phyloP scores from a whole-genome alignment of 306 rosid genomes.

The Cyamopsis tetragonoloba region DNA sequence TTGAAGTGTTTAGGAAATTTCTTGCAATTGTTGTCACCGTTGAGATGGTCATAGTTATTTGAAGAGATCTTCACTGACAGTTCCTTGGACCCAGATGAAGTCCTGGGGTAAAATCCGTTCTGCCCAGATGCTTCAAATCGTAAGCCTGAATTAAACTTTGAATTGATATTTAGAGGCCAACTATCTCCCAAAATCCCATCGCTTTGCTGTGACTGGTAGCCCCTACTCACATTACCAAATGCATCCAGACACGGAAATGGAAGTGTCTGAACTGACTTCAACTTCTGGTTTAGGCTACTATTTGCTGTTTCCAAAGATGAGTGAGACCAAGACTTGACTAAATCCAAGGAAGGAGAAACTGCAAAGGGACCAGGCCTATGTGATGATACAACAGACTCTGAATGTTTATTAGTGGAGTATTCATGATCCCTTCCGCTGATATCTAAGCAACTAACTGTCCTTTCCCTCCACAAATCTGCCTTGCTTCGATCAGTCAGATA shows the following conservation, averaged over 20 bases:
- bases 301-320: slow-evolving; percentile 60
- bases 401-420: slow-evolving; percentile 38
- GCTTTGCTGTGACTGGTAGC: slow-evolving; percentile 57
- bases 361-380: slow-evolving; percentile 44
- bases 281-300: slow-evolving; percentile 52
- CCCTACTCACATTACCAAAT: slow-evolving; percentile 43
- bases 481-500: slow-evolving; percentile 42
- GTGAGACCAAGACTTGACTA: slow-evolving; percentile 55
- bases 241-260: slow-evolving; percentile 46
- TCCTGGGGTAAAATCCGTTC: slow-evolving; percentile 59
- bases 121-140: slow-evolving; percentile 42
- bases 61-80: slow-evolving; percentile 39
- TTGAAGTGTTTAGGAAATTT: slow-evolving; percentile 39
- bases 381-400: slow-evolving; percentile 40
- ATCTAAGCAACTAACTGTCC: slow-evolving; percentile 43
- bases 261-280: slow-evolving; percentile 48
- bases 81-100: slow-evolving; percentile 58
- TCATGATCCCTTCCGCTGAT: slow-evolving; percentile 46
- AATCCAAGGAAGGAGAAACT: slow-evolving; percentile 44
- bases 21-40: slow-evolving; percentile 34
- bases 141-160: slow-evolving; percentile 43
- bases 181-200: slow-evolving; percentile 55
- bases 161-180: slow-evolving; percentile 54
- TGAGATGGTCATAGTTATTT: slow-evolving; percentile 38
- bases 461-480: slow-evolving; percentile 47